Base-by-base conservation (phyloP, 1,284 basidiomycete genomes). In the Cutaneotrichosporon mucoides region DNA sequence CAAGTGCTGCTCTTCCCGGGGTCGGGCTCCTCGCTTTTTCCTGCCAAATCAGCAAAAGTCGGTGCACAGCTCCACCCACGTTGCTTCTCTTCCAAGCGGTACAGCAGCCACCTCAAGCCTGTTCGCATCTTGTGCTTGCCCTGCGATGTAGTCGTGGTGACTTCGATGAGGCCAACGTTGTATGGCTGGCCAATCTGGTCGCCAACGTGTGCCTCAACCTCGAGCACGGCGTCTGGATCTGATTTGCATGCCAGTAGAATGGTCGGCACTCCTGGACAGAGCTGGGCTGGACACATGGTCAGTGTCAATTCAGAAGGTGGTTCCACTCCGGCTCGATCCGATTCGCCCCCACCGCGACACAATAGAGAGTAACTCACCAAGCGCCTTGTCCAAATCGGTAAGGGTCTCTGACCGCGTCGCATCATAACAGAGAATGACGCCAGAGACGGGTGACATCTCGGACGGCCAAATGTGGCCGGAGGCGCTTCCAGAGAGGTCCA, bases 241-340 rank as follows among this genome's bases (percentile, higher is more conserved):
- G 76, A 75, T 57, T 77, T 77, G 66, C 76, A 77, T 1, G 75
- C 77, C 35, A 78, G 68, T 7, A 79, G 61, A 46, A 78, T 70
- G 48, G 70, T 69, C 2, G 76, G 76, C 4, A 72, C 51, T 3
- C 53, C 46, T 6, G 56, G 59, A 6, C 67, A 66, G 5, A 69
- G 60, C 7, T 61, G 58, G 46, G 61, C 70, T 72, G 49, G 11
- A 33, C n/a, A n/a, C n/a, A n/a, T n/a, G 35, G 55, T 45, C 16
- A 50, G 57, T 47, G 24, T n/a, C 12, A 33, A 5, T 9, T 43
- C n/a, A n/a, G n/a, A n/a, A n/a, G n/a, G n/a, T n/a, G n/a, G n/a
- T n/a, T n/a, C n/a, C n/a, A n/a, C n/a, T 50, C 47, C 55, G 59
- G 5, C 15, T 7, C 34, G 12, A 36, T 36, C 54, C 59, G 36